These are phyloP conservation scores for Phaeosphaeria sp. DNA, from an alignment of 2,329 filamentous ascomycete species.

Conservation along the genomic window DNA sequence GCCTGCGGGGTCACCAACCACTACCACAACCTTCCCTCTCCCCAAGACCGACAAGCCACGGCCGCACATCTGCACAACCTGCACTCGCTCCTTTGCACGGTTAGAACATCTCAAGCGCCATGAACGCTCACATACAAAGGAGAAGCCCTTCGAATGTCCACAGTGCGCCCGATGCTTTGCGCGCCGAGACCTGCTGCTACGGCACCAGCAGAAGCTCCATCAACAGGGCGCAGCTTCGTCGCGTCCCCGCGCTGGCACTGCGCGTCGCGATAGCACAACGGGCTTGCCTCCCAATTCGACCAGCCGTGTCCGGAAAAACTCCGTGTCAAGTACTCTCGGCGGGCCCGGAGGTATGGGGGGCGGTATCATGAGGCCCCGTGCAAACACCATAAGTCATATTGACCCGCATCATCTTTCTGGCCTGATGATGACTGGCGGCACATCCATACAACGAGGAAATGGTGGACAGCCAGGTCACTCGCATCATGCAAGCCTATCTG, in stretches of 20 bases:
- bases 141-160: slow-evolving; percentile 97
- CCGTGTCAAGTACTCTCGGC: slow-evolving; percentile 69
- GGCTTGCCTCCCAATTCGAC: slow-evolving; percentile 72
- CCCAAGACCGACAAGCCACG: slow-evolving; percentile 97
- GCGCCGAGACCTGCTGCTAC: slow-evolving; percentile 84
- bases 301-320: slow-evolving; percentile 88
- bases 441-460: slow-evolving; percentile 56
- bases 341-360: slow-evolving; percentile 49
- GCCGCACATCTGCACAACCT: slow-evolving; percentile 92
- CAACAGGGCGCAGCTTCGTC: slow-evolving; percentile 89
- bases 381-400: slow-evolving; percentile 95
- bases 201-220: slow-evolving; percentile 98
- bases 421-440: slow-evolving; percentile 58
- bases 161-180: slow-evolving; percentile 96
- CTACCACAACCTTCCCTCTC: slow-evolving; percentile 66
- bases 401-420: slow-evolving; percentile 75
- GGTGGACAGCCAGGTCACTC: slow-evolving; percentile 63
- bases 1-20: slow-evolving; percentile 31
- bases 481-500: slow-evolving; percentile 76
- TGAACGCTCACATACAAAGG: slow-evolving; percentile 96
- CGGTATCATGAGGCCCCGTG: slow-evolving; percentile 78
- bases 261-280: slow-evolving; percentile 82
- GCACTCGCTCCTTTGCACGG: slow-evolving; percentile 88
- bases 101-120: slow-evolving; percentile 97
- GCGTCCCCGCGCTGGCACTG: slow-evolving; percentile 80